These are phyloP conservation scores for Wolfiporia cocos DNA, from an alignment of 1,284 basidiomycete species.

Conservation along the genomic window DNA sequence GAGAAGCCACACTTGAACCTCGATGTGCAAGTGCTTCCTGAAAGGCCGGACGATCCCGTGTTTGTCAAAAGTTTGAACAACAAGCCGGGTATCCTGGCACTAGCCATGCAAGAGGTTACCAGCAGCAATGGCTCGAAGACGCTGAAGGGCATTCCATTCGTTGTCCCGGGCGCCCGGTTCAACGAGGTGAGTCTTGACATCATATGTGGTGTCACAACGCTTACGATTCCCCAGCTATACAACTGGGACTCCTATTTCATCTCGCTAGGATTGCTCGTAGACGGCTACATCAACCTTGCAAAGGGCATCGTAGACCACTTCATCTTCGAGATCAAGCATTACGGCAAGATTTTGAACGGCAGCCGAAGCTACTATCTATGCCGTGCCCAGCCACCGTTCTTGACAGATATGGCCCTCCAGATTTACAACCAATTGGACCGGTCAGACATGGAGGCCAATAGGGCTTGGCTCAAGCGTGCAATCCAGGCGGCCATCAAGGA, in stretches of 20 bases:
- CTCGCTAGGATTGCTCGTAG: conserved; percentile 88
- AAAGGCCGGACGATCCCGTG: conserved; percentile 77
- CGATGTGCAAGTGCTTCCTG: conserved; percentile 85
- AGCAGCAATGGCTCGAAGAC: conserved; percentile 74
- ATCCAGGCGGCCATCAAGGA: conserved; percentile 98
- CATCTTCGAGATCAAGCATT: conserved; percentile 98
- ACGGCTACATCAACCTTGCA: conserved; percentile 90
- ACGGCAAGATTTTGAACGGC: conserved; percentile 84
- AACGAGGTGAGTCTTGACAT: conserved; percentile 70
- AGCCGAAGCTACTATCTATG: conserved; percentile 89
- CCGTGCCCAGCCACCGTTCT: conserved; percentile 95
- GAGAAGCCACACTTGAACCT: conserved; percentile 90
- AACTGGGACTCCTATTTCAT: conserved; percentile 97
- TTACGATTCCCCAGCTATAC: conserved; percentile 49
- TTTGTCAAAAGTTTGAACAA: conserved; percentile 94
- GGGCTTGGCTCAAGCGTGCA: conserved; percentile 88
- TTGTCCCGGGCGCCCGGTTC: conserved; percentile 96
- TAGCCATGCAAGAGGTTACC: conserved; percentile 93
- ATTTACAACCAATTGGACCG: conserved; percentile 95
- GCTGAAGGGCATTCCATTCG: conserved; percentile 91
- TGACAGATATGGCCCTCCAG: conserved; percentile 97
- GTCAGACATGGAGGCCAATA: conserved; percentile 77
- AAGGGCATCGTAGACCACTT: conserved; percentile 98
- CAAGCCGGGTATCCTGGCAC: conserved; percentile 88
- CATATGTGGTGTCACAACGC: not conserved